phyloP scores from a whole-genome alignment of 1,139 yeast species.

The Hyphopichia buzzinii region DNA sequence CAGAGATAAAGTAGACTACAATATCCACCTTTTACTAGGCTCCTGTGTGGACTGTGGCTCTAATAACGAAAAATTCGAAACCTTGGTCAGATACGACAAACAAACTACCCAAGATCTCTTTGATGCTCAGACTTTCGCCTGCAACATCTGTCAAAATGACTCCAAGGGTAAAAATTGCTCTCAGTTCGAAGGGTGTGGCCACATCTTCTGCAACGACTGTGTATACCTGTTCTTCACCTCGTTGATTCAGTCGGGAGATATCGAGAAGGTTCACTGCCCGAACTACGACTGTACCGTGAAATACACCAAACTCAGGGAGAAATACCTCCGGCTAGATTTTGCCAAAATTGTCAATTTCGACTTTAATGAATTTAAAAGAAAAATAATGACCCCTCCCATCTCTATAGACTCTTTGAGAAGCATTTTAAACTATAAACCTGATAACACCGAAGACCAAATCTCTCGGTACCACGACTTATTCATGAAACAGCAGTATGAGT shows the following conservation, averaged over 20 bases:
- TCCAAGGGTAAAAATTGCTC: conserved; percentile 48
- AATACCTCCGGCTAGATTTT: conserved; percentile 21
- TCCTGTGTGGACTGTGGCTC: conserved; percentile 8
- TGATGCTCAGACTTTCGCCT: conserved; percentile 40
- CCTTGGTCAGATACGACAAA: conserved; percentile 14
- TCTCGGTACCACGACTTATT: conserved; percentile 39
- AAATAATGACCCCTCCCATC: conserved; percentile 39
- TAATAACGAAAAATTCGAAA: conserved; percentile 14
- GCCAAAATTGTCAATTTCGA: conserved; percentile 16
- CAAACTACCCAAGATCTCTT: conserved; percentile 28
- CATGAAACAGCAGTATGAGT: conserved; percentile 40
- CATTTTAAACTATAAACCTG: conserved; percentile 18
- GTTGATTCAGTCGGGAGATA: conserved; percentile 50
- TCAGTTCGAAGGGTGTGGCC: conserved; percentile 45
- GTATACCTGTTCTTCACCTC: conserved; percentile 44
- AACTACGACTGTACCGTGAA: conserved; percentile 45
- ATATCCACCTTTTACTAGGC: conserved; percentile 8
- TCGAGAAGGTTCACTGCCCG: conserved; percentile 60
- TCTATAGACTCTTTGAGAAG: conserved; percentile 25
- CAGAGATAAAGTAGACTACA: conserved; percentile 23
- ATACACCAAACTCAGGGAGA: conserved; percentile 13
- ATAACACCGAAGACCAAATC: conserved; percentile 21
- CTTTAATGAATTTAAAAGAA: conserved; percentile 23
- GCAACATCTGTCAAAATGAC: conserved; percentile 60
- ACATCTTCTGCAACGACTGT: conserved; percentile 55